Evolutionary conservation across 2,329 filamentous ascomycete species (phyloP).

Genomic region (Epichloe sibirici): DNA sequence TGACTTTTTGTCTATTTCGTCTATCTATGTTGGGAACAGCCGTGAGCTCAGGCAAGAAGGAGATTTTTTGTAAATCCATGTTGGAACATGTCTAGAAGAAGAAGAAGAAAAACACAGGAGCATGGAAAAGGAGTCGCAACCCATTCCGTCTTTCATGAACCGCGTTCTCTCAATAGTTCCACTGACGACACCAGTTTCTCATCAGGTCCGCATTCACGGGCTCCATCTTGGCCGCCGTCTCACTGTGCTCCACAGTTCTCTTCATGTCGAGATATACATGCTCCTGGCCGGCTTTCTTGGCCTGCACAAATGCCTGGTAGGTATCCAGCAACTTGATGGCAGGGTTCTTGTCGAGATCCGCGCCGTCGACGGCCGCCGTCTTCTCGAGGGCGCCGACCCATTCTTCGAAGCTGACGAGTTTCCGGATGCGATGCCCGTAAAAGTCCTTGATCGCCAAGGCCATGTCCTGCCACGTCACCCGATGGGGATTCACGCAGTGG

Average conservation of each 20-base stretch:
- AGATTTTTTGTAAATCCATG: not conserved
- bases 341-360: slow-evolving; percentile 31
- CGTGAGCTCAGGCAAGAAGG: too few species aligned
- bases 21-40: too few species aligned
- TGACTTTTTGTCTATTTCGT: too few species aligned
- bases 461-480: slow-evolving; percentile 28
- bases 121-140: too few species aligned
- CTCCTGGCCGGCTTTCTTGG: not conserved
- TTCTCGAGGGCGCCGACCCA: slow-evolving; percentile 34
- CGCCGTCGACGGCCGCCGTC: slow-evolving; percentile 21
- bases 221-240: slow-evolving; percentile 27
- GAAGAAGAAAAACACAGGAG: not conserved
- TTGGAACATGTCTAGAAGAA: not conserved
- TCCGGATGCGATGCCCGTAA: slow-evolving; percentile 26
- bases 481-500: slow-evolving; percentile 35
- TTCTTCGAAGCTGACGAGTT: slow-evolving; percentile 27
- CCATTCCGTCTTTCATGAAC: not conserved
- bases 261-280: slow-evolving; percentile 28
- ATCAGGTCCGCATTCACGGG: slow-evolving; percentile 32
- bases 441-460: slow-evolving; percentile 26
- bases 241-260: slow-evolving; percentile 26
- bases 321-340: slow-evolving; percentile 40
- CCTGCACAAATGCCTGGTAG: slow-evolving; percentile 21
- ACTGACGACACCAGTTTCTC: slow-evolving; percentile 35
- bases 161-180: slow-evolving; percentile 18